A percentile compares a stretch with the other conserved stretches of the same genome.
phyloP scores from a whole-genome alignment of 2,329 filamentous ascomycete genomes.

The Hypoxylon sp. region DNA sequence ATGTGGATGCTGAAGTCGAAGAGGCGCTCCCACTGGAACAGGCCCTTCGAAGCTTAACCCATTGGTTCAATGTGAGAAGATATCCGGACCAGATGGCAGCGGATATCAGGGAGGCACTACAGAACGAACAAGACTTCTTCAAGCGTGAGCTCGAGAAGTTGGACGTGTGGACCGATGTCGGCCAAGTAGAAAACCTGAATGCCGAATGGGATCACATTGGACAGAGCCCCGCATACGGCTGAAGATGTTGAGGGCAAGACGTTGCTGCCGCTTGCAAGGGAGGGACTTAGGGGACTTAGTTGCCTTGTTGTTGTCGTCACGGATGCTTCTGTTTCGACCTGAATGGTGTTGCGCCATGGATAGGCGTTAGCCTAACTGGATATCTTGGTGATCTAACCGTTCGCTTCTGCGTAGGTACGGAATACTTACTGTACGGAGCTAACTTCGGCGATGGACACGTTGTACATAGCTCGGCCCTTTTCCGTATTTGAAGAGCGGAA shows the following conservation, averaged over 20 bases:
- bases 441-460: not conserved
- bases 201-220: conserved; percentile 44
- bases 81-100: conserved; percentile 83
- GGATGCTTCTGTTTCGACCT: not conserved
- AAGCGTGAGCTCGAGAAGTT: conserved; percentile 81
- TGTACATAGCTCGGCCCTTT: conserved; percentile 7
- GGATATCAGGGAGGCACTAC: conserved; percentile 69
- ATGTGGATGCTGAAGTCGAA: conserved; percentile 94
- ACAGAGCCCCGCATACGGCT: conserved; percentile 36
- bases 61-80: conserved; percentile 90
- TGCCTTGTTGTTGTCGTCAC: not conserved
- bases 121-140: conserved; percentile 85
- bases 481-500: conserved; percentile 2
- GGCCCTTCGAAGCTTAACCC: conserved; percentile 86
- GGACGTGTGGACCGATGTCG: conserved; percentile 65
- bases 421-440: not conserved
- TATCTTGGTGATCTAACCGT: conserved; percentile 7
- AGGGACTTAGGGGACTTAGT: not conserved
- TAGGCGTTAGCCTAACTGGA: conserved; percentile 11
- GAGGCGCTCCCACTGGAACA: conserved; percentile 93
- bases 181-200: conserved; percentile 40
- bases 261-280: not conserved
- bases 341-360: not conserved
- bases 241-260: conserved; percentile 4
- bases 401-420: not conserved